Base-by-base conservation (phyloP, 2,329 filamentous ascomycete species). In the Cylindrodendrum hubeiense region DNA sequence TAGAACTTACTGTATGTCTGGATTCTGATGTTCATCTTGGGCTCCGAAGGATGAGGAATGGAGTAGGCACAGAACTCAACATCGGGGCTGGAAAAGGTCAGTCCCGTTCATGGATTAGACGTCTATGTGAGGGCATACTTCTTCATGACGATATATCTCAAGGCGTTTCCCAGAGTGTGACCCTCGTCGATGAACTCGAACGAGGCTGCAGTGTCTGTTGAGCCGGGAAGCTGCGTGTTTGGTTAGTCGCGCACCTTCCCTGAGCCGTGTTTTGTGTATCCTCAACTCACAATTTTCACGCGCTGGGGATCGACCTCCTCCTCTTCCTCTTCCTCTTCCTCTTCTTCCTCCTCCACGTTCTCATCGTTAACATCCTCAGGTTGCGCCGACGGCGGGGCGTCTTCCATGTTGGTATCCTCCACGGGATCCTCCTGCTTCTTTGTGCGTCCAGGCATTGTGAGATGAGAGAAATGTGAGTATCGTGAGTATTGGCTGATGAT, bases 31-130 rank as follows among this genome's bases (percentile, higher is more conserved):
- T 98, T 97, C 95, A 99, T 97, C 82, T 97, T 96, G 43, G 91
- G 85, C 81, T 99, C 96, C 41, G 95, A 97, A 54, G 96, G 96
- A 81, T 99, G 96, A 30, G 96, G 96, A 67, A 99, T 98, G 8
- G 95, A 93, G 81, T 99, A 99, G 66, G 95, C 96, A 81, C 96
- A 98, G 82, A 99, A 98, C 79, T 99, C 96, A 65, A 99, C 96
- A 69, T 96, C 90, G 30, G 96, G 95, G 79, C 95, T 98, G 70
- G 57, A 57, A 12, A 44, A 24, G 52, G n/a, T 60, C 47, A 65
- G 70, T 66, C 50, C 75, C 53, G 49, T 54, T 30, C 8, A 26
- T 3, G 12, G 21, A 19, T 19, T 19, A 3, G 8, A n/a, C 2
- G 9, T 19, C 12, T 12, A 3, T 8, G 55, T 12, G n/a, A 12